phyloP scores from a whole-genome alignment of 2,329 filamentous ascomycete species.

The Sporothrix pseudoabietina region DNA sequence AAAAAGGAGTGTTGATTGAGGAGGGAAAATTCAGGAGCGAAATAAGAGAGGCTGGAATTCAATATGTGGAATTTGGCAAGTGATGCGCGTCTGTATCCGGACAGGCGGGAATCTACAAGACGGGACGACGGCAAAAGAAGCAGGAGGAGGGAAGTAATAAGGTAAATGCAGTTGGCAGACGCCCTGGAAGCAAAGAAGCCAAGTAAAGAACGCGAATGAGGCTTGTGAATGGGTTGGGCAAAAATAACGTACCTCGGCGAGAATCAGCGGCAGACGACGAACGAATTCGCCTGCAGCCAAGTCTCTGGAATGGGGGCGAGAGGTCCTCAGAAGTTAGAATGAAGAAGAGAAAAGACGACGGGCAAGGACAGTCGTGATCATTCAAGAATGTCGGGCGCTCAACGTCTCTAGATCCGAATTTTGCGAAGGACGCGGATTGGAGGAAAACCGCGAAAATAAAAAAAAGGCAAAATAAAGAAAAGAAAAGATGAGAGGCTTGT shows the following conservation, averaged over 20 bases:
- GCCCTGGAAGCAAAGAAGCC: background rate
- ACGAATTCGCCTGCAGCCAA: conserved; percentile 33
- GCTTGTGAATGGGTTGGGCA: background rate
- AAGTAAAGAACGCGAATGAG: background rate
- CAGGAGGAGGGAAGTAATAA: background rate
- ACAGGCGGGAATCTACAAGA: conserved; percentile 15
- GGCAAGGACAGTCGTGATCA: background rate
- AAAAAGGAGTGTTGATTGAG: background rate
- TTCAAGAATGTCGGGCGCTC: background rate
- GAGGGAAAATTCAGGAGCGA: background rate
- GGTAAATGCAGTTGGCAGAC: background rate
- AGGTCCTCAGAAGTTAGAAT: background rate
- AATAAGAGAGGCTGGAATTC: background rate
- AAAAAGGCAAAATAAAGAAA: background rate
- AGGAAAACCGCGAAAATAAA: background rate
- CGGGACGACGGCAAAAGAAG: conserved; percentile 22
- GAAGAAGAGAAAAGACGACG: background rate
- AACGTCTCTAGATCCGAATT: background rate
- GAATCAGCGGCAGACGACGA: conserved; percentile 35
- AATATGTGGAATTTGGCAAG: background rate
- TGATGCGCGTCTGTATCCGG: conserved; percentile 22
- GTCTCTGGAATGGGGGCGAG: conserved; percentile 29
- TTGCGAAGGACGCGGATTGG: conserved; percentile 3
- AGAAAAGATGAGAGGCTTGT: conserved; percentile 9
- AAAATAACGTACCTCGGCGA: conserved; percentile 32